A percentile compares a stretch with the other conserved stretches of the same genome.
Conservation (phyloP, 306 rosid genomes). For the Vachellia collinsii region DNA sequence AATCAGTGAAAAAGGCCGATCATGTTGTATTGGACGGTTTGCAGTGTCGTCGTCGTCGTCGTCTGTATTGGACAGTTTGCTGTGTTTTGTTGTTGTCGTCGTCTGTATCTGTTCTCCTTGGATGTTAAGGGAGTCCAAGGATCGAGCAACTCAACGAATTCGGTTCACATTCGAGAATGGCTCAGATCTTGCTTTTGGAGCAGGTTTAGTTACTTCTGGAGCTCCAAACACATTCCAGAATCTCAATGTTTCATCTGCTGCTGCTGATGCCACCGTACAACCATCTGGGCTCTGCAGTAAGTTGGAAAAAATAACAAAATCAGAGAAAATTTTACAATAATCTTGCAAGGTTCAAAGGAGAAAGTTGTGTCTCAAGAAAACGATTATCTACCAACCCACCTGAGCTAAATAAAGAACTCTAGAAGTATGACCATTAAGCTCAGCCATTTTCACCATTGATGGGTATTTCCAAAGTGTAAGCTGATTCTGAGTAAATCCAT, state of each 20-base stretch:
- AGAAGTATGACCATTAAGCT: conserved; percentile 68
- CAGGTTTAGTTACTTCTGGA: conserved; percentile 37
- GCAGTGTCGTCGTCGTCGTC: too few relatives aligned
- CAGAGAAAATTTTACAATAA: neutral
- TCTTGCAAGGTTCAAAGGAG: neutral
- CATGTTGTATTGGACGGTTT: too few relatives aligned
- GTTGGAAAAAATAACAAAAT: neutral
- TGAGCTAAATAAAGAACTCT: conserved; percentile 65
- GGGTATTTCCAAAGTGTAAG: conserved; percentile 72
- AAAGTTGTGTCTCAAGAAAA: neutral
- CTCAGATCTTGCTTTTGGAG: conserved; percentile 25
- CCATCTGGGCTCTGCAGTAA: conserved; percentile 40
- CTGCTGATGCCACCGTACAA: conserved; percentile 43
- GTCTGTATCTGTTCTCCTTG: neutral
- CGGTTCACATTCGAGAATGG: conserved; percentile 34
- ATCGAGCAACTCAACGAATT: conserved; percentile 14
- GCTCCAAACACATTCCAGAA: conserved; percentile 44
- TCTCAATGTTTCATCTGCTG: conserved; percentile 37
- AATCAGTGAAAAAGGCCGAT: too few relatives aligned
- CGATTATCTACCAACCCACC: neutral
- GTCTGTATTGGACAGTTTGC: too few relatives aligned
- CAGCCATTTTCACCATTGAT: conserved; percentile 68
- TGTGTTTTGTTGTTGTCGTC: too few relatives aligned
- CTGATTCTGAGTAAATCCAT: conserved; percentile 61
- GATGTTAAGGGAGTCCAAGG: neutral